Evolutionary conservation across 2,329 filamentous ascomycete species (phyloP).

Genomic region (Elsinoe batatas): DNA sequence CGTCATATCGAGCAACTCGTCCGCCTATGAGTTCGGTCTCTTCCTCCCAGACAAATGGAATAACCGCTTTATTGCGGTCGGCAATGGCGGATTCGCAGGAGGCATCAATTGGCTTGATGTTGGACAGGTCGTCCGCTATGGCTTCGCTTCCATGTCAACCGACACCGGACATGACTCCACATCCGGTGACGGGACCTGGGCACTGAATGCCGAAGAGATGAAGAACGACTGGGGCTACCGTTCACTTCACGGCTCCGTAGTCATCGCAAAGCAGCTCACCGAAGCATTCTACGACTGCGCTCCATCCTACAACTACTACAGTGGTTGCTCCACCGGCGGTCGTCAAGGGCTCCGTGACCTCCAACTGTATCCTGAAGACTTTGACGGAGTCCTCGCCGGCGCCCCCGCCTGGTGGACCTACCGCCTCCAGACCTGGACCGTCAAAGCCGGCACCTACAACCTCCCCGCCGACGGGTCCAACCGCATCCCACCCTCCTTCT

Average conservation of each 20-base stretch:
- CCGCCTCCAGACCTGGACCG: slow-evolving; percentile 38
- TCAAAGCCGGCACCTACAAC: slow-evolving; percentile 40
- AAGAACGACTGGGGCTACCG: slow-evolving; percentile 32
- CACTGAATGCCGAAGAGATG: slow-evolving; percentile 28
- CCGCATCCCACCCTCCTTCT: slow-evolving; percentile 36
- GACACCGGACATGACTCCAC: slow-evolving; percentile 37
- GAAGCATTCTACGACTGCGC: slow-evolving; percentile 39
- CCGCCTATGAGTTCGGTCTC: slow-evolving; percentile 25
- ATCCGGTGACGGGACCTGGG: slow-evolving; percentile 29
- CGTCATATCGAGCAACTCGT: slow-evolving; percentile 22
- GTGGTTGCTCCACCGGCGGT: slow-evolving; percentile 51
- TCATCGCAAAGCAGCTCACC: slow-evolving; percentile 39
- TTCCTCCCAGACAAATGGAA: slow-evolving; percentile 28
- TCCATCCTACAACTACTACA: slow-evolving; percentile 43
- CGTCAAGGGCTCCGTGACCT: slow-evolving; percentile 48
- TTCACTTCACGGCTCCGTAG: slow-evolving; percentile 41
- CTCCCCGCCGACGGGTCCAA: slow-evolving; percentile 36
- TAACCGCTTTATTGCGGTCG: slow-evolving; percentile 29
- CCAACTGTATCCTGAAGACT: slow-evolving; percentile 46
- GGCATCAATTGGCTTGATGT: slow-evolving; percentile 42
- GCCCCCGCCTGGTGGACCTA: slow-evolving; percentile 44
- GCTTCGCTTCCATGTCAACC: slow-evolving; percentile 36
- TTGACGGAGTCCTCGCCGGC: slow-evolving; percentile 48
- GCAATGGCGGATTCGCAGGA: slow-evolving; percentile 39
- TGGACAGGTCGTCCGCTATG: slow-evolving; percentile 31